Evolutionary conservation across 129 eudicot species (phyloP).

Genomic region (Chrysanthemum seticuspe): DNA sequence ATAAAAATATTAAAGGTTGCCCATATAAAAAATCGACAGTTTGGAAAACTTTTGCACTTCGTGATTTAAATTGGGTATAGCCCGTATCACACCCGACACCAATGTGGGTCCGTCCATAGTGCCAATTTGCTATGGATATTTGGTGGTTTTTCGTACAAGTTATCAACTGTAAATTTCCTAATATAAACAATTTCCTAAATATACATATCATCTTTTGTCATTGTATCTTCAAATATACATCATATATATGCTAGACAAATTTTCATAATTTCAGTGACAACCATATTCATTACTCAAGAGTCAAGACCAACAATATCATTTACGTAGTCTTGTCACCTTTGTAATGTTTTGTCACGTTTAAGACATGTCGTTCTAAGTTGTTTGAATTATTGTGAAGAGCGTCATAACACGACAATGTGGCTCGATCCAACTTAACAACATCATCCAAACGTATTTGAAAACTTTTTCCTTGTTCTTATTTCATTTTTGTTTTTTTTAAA

Average conservation of each 20-base stretch:
- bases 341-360: constrained; percentile 26
- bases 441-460: background rate
- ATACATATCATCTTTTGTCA: too few species aligned
- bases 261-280: background rate
- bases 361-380: background rate
- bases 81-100: too few species aligned
- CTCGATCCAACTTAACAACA: background rate
- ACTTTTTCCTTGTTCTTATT: background rate
- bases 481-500: background rate
- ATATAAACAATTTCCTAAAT: too few species aligned
- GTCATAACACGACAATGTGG: constrained; percentile 4
- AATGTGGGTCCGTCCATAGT: background rate
- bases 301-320: constrained; percentile 2
- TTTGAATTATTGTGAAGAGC: constrained; percentile 10
- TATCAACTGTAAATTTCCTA: too few species aligned
- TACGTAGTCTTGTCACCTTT: constrained; percentile 4
- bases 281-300: background rate
- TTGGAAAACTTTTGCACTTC: too few species aligned
- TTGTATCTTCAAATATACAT: background rate
- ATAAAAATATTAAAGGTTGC: too few species aligned
- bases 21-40: too few species aligned
- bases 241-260: background rate
- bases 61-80: too few species aligned
- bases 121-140: background rate
- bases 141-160: background rate